A percentile compares a stretch with the other conserved stretches of the same genome.
Evolutionary conservation across 2,329 filamentous ascomycete species (phyloP).

Genomic region (Talaromyces sp.): DNA sequence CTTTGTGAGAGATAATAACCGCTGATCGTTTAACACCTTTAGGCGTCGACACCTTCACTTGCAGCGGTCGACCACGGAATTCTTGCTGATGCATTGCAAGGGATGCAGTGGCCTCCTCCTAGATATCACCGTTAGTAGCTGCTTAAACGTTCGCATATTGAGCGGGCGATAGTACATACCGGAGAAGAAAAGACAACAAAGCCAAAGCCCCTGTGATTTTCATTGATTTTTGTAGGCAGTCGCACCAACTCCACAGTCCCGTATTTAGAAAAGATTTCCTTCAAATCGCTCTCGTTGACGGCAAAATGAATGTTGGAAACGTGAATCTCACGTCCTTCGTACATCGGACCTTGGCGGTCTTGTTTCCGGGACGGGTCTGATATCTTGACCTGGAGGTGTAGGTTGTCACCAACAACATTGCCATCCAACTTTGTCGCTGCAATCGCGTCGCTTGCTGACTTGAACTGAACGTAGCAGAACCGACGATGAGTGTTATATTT

Average conservation of each 20-base stretch:
- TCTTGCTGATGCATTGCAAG: slow-evolving; percentile 66
- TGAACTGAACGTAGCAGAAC: slow-evolving; percentile 95
- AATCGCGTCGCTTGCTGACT: slow-evolving; percentile 60
- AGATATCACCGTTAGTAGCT: not conserved
- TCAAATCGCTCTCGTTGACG: slow-evolving; percentile 63
- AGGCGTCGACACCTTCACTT: slow-evolving; percentile 54
- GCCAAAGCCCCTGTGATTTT: slow-evolving; percentile 69
- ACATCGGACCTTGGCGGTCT: slow-evolving; percentile 68
- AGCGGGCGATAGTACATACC: slow-evolving; percentile 26
- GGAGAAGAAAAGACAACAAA: slow-evolving; percentile 73
- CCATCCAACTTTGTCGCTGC: slow-evolving; percentile 70
- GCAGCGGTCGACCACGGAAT: slow-evolving; percentile 62
- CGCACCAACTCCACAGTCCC: slow-evolving; percentile 70
- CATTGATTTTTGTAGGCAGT: slow-evolving; percentile 62
- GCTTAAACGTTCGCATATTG: not conserved
- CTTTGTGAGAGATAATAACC: slow-evolving; percentile 40
- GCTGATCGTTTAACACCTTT: slow-evolving; percentile 39
- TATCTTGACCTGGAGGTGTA: slow-evolving; percentile 70
- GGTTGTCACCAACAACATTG: slow-evolving; percentile 61
- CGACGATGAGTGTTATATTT: slow-evolving; percentile 83
- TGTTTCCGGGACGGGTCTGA: slow-evolving; percentile 79
- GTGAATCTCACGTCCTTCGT: slow-evolving; percentile 84
- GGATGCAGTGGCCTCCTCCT: slow-evolving; percentile 62
- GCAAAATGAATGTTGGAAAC: slow-evolving; percentile 63
- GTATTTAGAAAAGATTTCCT: slow-evolving; percentile 66